Evolutionary conservation across 257 asterid genomes (phyloP).

Genomic region (Plantago ovata): DNA sequence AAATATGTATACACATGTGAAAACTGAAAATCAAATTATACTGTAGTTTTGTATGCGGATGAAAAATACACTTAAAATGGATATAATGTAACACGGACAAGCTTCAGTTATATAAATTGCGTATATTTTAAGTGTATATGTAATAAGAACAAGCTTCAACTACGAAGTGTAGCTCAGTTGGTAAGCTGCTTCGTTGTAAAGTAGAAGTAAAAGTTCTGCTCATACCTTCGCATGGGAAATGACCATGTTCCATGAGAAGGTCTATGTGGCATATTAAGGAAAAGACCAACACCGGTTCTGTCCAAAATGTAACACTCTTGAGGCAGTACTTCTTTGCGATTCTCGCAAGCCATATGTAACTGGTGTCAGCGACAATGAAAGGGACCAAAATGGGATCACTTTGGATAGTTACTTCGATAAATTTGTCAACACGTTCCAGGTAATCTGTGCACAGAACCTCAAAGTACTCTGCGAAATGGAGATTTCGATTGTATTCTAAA

Average conservation of each 20-base stretch:
- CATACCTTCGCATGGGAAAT: conserved; percentile 28
- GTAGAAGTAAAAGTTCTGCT: no score
- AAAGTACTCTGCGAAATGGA: conserved; percentile 20
- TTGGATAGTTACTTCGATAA: conserved; percentile 23
- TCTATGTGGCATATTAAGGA: conserved; percentile 28
- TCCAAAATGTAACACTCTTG: conserved; percentile 44
- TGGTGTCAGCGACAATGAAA: conserved; percentile 42
- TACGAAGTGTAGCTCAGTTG: no score
- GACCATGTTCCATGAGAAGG: conserved; percentile 25
- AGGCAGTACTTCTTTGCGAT: conserved; percentile 36
- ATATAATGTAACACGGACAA: no score
- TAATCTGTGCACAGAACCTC: conserved; percentile 18
- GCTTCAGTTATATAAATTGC: no score
- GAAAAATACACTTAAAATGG: no score
- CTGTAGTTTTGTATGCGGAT: no score
- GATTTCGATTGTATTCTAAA: conserved; percentile 26
- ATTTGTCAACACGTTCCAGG: conserved; percentile 36
- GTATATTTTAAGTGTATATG: no score
- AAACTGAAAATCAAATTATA: background rate
- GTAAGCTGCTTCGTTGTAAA: no score
- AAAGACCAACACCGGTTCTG: conserved; percentile 42
- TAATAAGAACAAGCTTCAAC: no score
- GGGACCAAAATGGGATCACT: conserved; percentile 20
- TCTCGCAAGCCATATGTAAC: conserved; percentile 29
- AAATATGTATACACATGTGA: background rate